Evolutionary conservation across 1,139 yeast species (phyloP), one percentile per base, ranked within the genome.

Genomic region (Lodderomyces elongisporus): DNA sequence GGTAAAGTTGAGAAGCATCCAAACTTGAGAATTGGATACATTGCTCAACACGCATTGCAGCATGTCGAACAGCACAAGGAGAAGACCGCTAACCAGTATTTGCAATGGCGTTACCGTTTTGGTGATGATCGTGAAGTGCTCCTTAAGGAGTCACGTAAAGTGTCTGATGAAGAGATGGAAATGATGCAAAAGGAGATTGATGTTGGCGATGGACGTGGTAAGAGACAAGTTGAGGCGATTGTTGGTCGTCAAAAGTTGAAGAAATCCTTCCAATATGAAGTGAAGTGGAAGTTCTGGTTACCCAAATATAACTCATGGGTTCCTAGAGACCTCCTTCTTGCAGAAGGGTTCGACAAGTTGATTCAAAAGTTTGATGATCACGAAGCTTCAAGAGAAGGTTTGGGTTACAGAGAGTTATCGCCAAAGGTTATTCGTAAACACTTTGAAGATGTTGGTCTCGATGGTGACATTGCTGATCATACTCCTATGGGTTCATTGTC

Each of bases 111-210:
- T 66, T 91, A 89, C 62, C 79, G 85, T 58, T 85, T 88, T 51
- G 98, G 98, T 58, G 98, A 91, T 58, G 98, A 91, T 62, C 87
- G 97, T 62, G 98, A 91, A 66, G 94, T 91, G 25, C 75, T 88
- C 49, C 65, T 91, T 60, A 91, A 91, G 66, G 96, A 89, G 62
- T 80, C 95, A 1, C 79, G 98, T 62, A 85, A 85, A 60, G 72
- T 89, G 45, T 75, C 88, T 26, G 87, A 77, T 9, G 94, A 84
- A 42, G 97, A 91, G 62, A 75, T 74, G 55, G 85, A 74, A 41
- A 74, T 79, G 64, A 79, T 91, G 89, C 70, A 64, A 38, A 82
- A 81, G 59, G 79, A 81, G 48, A 73, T 89, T 46, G 95, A 83
- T 48, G 66, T 84, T 37, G 84, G 69, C 36, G 96, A 89, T 54